These are phyloP conservation scores for Candida sojae DNA, from an alignment of 1,139 yeast species.

Conservation along the genomic window DNA sequence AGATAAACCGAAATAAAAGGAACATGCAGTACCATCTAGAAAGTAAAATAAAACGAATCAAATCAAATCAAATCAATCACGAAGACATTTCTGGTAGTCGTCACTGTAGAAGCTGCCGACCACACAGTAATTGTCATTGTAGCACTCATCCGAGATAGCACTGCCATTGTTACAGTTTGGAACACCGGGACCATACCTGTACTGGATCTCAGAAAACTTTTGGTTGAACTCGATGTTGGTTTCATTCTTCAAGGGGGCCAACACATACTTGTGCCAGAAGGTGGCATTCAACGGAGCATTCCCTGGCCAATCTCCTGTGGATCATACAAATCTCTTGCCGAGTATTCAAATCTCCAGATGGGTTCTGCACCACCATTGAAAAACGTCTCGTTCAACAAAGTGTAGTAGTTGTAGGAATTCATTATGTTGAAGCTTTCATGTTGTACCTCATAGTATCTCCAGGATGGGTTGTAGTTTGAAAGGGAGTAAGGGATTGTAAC, in stretches of 20 bases:
- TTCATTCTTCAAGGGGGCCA: constrained; percentile 32
- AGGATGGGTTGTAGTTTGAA: constrained; percentile 60
- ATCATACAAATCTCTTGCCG: constrained; percentile 53
- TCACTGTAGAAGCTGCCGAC: constrained; percentile 14
- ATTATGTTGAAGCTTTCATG: constrained; percentile 60
- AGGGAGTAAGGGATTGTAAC: constrained; percentile 68
- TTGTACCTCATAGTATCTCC: constrained; percentile 75
- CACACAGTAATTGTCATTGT: constrained; percentile 42
- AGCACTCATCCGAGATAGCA: constrained; percentile 10
- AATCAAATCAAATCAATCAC: no score
- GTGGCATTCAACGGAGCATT: constrained; percentile 57
- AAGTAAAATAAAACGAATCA: no score
- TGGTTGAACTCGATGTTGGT: constrained; percentile 45
- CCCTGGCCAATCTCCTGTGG: constrained; percentile 48
- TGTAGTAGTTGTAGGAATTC: constrained; percentile 59
- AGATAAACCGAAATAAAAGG: no score
- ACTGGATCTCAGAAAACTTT: constrained; percentile 45
- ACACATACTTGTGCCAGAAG: constrained; percentile 53
- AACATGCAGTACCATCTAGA: no score
- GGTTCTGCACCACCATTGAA: constrained; percentile 52
- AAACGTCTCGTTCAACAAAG: constrained; percentile 54
- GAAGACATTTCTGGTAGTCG: constrained; percentile 13
- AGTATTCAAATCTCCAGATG: constrained; percentile 54
- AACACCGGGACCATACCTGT: constrained; percentile 53
- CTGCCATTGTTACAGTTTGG: constrained; percentile 45